A percentile compares a stretch with the other conserved stretches of the same genome.
phyloP scores from a whole-genome alignment of 2,329 filamentous ascomycete species.

The Monilinia polystroma region DNA sequence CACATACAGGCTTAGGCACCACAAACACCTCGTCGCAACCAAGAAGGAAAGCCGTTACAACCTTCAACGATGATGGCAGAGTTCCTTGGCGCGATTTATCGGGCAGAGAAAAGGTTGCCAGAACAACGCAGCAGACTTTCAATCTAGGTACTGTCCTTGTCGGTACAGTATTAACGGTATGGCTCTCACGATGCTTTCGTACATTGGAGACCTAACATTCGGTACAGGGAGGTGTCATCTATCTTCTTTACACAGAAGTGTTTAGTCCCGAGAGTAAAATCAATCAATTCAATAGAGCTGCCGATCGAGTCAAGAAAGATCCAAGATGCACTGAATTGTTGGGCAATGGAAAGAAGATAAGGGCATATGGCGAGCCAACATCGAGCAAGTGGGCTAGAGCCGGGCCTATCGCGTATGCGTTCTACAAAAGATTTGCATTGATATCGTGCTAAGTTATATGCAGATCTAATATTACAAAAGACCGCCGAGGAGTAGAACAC shows the following conservation, averaged over 20 bases:
- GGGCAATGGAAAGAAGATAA: slow-evolving; percentile 72
- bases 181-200: slow-evolving; percentile 30
- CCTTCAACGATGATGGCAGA: slow-evolving; percentile 81
- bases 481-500: slow-evolving; percentile 75
- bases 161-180: slow-evolving; percentile 74
- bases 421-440: background rate
- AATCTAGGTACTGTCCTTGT: slow-evolving; percentile 77
- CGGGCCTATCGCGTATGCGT: slow-evolving; percentile 57
- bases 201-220: slow-evolving; percentile 25
- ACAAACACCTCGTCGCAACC: slow-evolving; percentile 41
- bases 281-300: slow-evolving; percentile 82
- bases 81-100: slow-evolving; percentile 80
- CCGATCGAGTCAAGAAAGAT: slow-evolving; percentile 74
- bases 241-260: slow-evolving; percentile 77
- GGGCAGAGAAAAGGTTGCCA: slow-evolving; percentile 71
- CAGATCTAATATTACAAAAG: slow-evolving; percentile 66
- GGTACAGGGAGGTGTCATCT: slow-evolving; percentile 68
- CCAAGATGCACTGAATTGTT: slow-evolving; percentile 69
- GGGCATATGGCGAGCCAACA: slow-evolving; percentile 77
- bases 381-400: slow-evolving; percentile 76
- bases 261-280: slow-evolving; percentile 84
- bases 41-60: slow-evolving; percentile 69
- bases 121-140: slow-evolving; percentile 86
- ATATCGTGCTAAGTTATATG: background rate
- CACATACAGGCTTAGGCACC: slow-evolving; percentile 48